These are phyloP conservation scores for Metarhizium rileyi DNA, from an alignment of 2,329 filamentous ascomycete genomes.

Conservation along the genomic window DNA sequence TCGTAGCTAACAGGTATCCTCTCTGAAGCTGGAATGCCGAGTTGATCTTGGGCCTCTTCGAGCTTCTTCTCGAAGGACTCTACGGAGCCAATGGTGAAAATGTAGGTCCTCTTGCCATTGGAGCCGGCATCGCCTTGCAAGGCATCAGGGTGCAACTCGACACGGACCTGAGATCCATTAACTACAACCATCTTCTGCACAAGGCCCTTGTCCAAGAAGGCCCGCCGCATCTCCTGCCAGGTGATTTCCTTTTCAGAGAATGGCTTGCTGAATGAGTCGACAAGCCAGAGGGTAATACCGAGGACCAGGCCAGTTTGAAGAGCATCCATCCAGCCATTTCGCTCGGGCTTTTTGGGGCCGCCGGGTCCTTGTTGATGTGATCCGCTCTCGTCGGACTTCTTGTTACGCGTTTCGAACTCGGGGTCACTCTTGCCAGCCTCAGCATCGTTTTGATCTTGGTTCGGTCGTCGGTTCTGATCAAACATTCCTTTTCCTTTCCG, in stretches of 20 bases:
- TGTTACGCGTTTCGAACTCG: constrained; percentile 10
- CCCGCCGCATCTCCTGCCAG: constrained; percentile 91
- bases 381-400: constrained; percentile 13
- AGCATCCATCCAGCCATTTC: constrained; percentile 26
- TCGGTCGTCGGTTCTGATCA: constrained; percentile 14
- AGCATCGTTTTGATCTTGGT: constrained; percentile 12
- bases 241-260: constrained; percentile 66
- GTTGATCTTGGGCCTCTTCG: constrained; percentile 78
- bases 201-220: constrained; percentile 90
- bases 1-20: constrained; percentile 88
- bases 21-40: constrained; percentile 77
- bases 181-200: constrained; percentile 87
- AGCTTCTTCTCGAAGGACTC: constrained; percentile 86
- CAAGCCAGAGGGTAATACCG: constrained; percentile 45
- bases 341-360: constrained; percentile 24
- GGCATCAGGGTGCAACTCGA: constrained; percentile 69
- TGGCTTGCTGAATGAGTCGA: constrained; percentile 30
- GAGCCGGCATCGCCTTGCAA: constrained; percentile 31
- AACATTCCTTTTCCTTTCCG: constrained; percentile 13
- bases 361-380: constrained; percentile 20
- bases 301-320: constrained; percentile 28
- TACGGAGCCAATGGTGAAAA: constrained; percentile 90
- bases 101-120: constrained; percentile 45
- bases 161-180: constrained; percentile 60
- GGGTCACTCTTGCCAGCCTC: constrained; percentile 11